Percentiles rank a stretch among this genome's conserved stretches.
Evolutionary conservation across 2,329 filamentous ascomycete species (phyloP).

Genomic region (Pyricularia pennisetigena): DNA sequence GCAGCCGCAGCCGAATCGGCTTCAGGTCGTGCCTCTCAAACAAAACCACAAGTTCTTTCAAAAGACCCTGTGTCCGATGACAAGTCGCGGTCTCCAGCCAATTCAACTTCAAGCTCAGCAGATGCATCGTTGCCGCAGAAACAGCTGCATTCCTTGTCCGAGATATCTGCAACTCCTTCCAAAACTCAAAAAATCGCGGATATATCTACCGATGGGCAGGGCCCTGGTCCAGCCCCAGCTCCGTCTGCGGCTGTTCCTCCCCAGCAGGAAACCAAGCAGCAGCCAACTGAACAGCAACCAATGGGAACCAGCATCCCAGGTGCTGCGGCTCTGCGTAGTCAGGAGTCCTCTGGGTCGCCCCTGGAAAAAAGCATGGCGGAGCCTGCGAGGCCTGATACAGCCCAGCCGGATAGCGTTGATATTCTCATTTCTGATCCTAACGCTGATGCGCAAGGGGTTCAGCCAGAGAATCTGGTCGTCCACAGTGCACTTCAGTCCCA

Average conservation of each 20-base stretch:
- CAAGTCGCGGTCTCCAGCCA: background rate
- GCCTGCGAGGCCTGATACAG: background rate
- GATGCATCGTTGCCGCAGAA: background rate
- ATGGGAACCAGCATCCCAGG: background rate
- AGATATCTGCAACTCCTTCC: background rate
- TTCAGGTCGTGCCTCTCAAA: background rate
- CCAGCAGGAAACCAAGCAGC: background rate
- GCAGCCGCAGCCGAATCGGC: slow-evolving; percentile 12
- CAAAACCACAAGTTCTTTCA: background rate
- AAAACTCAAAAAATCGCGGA: background rate
- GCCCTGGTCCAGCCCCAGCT: background rate
- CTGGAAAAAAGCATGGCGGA: background rate
- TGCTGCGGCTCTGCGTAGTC: too few relatives aligned
- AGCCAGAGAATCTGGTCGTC: background rate
- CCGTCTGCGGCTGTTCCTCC: background rate
- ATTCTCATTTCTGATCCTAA: background rate
- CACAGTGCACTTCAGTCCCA: background rate
- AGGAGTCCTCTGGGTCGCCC: background rate
- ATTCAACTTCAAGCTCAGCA: background rate
- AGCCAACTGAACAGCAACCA: background rate
- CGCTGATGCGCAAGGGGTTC: background rate
- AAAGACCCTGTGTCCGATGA: background rate
- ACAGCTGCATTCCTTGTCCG: background rate
- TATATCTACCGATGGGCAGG: background rate
- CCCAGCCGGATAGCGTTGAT: background rate